phyloP scores from a whole-genome alignment of 495 filamentous ascomycete genomes.

The Neurospora terricola region DNA sequence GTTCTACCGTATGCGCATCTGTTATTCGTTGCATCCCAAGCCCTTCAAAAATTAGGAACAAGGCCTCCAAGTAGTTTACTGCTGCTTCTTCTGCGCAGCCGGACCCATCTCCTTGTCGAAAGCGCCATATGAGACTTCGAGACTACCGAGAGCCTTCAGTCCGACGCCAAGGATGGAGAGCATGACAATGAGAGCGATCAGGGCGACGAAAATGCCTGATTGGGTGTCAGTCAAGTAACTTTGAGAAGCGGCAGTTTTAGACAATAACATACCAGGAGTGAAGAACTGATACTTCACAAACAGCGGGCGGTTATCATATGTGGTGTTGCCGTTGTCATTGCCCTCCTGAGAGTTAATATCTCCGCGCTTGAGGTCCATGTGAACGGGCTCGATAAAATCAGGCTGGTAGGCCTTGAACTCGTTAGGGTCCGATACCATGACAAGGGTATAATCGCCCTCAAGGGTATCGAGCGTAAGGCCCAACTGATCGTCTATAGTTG shows the following conservation, averaged over 20 bases:
- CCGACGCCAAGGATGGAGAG: constrained; percentile 68
- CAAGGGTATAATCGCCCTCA: constrained; percentile 35
- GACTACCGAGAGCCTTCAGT: constrained; percentile 61
- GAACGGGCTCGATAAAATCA: constrained; percentile 32
- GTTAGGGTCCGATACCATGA: constrained; percentile 32
- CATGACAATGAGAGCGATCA: constrained; percentile 52
- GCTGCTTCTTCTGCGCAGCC: constrained; percentile 74
- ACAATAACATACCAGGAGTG: constrained; percentile 44
- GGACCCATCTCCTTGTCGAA: constrained; percentile 95
- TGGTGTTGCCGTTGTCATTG: constrained; percentile 13
- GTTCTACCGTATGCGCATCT: not conserved
- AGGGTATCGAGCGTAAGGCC: constrained; percentile 26
- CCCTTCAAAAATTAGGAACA: not conserved
- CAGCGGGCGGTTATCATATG: constrained; percentile 42
- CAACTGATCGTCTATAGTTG: constrained; percentile 28
- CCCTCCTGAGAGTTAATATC: constrained; percentile 6
- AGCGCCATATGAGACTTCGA: constrained; percentile 83
- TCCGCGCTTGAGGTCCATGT: constrained; percentile 40
- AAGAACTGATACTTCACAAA: constrained; percentile 93
- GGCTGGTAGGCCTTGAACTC: constrained; percentile 35
- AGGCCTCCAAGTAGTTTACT: constrained; percentile 24
- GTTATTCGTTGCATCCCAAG: not conserved
- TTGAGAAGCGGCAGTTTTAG: not conserved
- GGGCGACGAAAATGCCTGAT: constrained; percentile 62
- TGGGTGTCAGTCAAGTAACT: not conserved